These are phyloP conservation scores for Trichoderma pleuroti DNA, from an alignment of 2,329 filamentous ascomycete genomes.

Conservation along the genomic window DNA sequence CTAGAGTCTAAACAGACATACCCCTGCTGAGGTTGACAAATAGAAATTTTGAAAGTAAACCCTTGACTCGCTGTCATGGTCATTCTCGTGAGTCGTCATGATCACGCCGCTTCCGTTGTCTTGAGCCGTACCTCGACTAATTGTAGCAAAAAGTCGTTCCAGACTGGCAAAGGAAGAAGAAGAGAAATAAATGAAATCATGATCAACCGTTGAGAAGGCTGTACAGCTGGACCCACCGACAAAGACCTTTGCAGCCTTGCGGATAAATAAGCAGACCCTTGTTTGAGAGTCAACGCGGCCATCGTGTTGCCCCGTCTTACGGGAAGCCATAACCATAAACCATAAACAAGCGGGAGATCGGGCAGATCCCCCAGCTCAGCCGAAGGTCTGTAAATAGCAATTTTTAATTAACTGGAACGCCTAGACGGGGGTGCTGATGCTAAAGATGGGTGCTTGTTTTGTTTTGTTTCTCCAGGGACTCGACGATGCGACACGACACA, in stretches of 20 bases:
- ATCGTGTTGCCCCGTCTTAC: neutral
- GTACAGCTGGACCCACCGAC: neutral
- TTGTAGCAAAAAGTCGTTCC: neutral
- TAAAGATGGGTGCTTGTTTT: neutral
- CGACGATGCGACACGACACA: neutral
- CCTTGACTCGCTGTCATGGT: neutral
- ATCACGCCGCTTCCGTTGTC: neutral
- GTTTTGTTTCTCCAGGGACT: neutral
- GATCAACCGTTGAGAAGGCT: neutral
- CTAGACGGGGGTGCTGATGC: neutral
- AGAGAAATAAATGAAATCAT: neutral
- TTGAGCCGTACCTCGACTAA: neutral
- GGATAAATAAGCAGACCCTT: neutral
- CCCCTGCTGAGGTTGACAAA: neutral
- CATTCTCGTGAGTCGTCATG: neutral
- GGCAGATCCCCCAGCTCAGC: neutral
- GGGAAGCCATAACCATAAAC: neutral
- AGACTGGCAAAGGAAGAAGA: neutral
- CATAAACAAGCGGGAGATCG: neutral
- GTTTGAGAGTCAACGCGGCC: neutral
- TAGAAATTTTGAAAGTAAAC: neutral
- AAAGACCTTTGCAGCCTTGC: neutral
- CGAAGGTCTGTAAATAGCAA: neutral
- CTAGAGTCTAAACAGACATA: neutral
- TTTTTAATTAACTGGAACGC: neutral